Conservation (phyloP, 2,329 filamentous ascomycete species). For the Botrytis medusae region DNA sequence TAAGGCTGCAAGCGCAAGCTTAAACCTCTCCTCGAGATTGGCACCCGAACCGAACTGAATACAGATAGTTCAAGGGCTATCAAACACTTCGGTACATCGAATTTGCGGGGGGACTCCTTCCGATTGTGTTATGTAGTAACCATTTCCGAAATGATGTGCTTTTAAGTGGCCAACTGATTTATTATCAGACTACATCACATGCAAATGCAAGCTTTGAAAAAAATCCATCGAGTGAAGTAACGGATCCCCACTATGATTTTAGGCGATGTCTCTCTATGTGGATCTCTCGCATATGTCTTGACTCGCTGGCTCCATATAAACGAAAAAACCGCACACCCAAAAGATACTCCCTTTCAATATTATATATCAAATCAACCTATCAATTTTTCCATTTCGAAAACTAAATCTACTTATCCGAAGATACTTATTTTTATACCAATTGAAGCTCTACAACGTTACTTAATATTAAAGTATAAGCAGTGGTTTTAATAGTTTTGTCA, state of each 20-base stretch:
- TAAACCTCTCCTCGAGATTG: not conserved
- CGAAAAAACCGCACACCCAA: too few species aligned
- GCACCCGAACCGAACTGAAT: not conserved
- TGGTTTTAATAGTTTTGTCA: too few species aligned
- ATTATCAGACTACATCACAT: not conserved
- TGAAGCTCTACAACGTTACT: too few species aligned
- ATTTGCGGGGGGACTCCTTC: not conserved
- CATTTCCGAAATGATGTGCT: not conserved
- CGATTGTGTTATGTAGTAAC: not conserved
- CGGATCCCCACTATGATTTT: not conserved
- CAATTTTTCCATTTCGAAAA: too few species aligned
- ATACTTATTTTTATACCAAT: too few species aligned
- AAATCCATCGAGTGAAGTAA: not conserved
- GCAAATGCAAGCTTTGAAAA: not conserved
- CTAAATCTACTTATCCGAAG: too few species aligned
- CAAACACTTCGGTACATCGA: not conserved
- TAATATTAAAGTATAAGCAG: too few species aligned
- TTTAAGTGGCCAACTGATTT: not conserved
- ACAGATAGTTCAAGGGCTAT: not conserved
- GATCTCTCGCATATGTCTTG: not conserved
- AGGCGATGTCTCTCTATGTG: not conserved
- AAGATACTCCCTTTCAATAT: too few species aligned
- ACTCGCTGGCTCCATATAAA: not conserved
- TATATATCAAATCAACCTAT: too few species aligned
- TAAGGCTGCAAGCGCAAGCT: conserved; percentile 14